phyloP scores from a whole-genome alignment of 2,329 filamentous ascomycete species.

The Pseudocercospora cruenta region DNA sequence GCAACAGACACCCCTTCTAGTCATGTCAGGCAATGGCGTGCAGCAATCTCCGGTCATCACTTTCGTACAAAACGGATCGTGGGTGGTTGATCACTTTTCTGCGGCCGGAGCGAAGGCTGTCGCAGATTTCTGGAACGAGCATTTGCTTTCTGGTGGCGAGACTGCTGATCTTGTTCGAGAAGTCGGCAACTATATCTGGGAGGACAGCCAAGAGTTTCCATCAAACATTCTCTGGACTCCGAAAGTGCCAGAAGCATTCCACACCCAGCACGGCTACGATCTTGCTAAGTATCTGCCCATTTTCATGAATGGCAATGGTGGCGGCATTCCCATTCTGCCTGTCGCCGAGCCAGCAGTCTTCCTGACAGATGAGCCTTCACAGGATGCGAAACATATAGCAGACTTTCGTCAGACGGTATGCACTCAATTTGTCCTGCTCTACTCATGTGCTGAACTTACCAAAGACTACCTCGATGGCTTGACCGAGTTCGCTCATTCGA shows the following conservation, averaged over 20 bases:
- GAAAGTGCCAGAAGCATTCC: slow-evolving; percentile 30
- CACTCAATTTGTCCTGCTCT: slow-evolving; percentile 22
- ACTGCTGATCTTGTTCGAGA: slow-evolving; percentile 23
- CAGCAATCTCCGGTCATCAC: slow-evolving; percentile 27
- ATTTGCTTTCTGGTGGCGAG: slow-evolving; percentile 34
- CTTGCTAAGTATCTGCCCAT: slow-evolving; percentile 38
- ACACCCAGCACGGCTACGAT: slow-evolving; percentile 33
- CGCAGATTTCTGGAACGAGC: slow-evolving; percentile 39
- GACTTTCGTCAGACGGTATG: slow-evolving; percentile 38
- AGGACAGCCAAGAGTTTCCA: slow-evolving; percentile 40
- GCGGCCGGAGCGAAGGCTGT: slow-evolving; percentile 30
- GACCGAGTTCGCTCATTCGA: slow-evolving; percentile 29
- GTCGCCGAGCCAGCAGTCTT: slow-evolving; percentile 1
- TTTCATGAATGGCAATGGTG: slow-evolving; percentile 30
- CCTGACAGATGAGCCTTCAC: slow-evolving; percentile 27
- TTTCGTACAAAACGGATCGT: slow-evolving; percentile 40
- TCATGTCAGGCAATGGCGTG: slow-evolving; percentile 23
- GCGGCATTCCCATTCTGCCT: slow-evolving; percentile 1
- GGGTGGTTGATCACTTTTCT: slow-evolving; percentile 41
- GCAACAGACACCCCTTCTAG: slow-evolving; percentile 33
- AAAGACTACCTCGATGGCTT: slow-evolving; percentile 35
- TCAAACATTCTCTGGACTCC: slow-evolving; percentile 34
- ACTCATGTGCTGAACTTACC: slow-evolving; percentile 29
- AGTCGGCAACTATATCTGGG: slow-evolving; percentile 41
- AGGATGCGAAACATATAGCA: slow-evolving; percentile 27